A percentile compares a stretch with the other conserved stretches of the same genome.
Evolutionary conservation across 257 asterid species (phyloP).

Genomic region (Capsicum pubescens): DNA sequence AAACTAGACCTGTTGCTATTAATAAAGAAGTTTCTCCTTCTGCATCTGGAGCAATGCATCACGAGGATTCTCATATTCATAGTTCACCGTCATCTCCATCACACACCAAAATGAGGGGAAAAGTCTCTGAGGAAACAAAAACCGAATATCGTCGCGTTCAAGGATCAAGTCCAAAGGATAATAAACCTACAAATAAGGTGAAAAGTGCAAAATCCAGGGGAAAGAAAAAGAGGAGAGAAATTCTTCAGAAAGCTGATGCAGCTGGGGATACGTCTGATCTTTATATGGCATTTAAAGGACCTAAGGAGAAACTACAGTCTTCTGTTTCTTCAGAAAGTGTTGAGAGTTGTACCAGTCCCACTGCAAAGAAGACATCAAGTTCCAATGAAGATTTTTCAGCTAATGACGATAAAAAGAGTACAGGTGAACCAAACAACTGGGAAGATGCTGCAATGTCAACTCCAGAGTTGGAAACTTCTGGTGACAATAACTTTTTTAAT

Average conservation of each 20-base stretch:
- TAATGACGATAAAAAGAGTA: constrained; percentile 34
- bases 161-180: constrained; percentile 22
- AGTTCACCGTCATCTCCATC: constrained; percentile 28
- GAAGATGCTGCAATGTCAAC: constrained; percentile 37
- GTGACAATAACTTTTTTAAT: neutral
- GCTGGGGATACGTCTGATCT: constrained; percentile 37
- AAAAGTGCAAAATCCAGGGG: constrained; percentile 30
- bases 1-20: neutral
- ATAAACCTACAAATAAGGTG: constrained; percentile 26
- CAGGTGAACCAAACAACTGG: constrained; percentile 40
- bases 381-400: constrained; percentile 27
- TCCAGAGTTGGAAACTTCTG: constrained; percentile 28
- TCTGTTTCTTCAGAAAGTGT: constrained; percentile 34
- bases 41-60: constrained; percentile 13
- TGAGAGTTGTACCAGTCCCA: constrained; percentile 24
- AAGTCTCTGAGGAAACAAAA: constrained; percentile 26
- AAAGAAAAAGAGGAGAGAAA: constrained; percentile 34
- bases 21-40: constrained; percentile 21
- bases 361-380: constrained; percentile 24
- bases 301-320: constrained; percentile 34
- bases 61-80: constrained; percentile 14
- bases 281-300: constrained; percentile 36
- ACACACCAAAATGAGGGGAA: constrained; percentile 3
- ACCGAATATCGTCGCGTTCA: neutral
- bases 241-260: constrained; percentile 37